phyloP scores from a whole-genome alignment of 345 rosid genomes.

The Eucalyptus sideroxylon region DNA sequence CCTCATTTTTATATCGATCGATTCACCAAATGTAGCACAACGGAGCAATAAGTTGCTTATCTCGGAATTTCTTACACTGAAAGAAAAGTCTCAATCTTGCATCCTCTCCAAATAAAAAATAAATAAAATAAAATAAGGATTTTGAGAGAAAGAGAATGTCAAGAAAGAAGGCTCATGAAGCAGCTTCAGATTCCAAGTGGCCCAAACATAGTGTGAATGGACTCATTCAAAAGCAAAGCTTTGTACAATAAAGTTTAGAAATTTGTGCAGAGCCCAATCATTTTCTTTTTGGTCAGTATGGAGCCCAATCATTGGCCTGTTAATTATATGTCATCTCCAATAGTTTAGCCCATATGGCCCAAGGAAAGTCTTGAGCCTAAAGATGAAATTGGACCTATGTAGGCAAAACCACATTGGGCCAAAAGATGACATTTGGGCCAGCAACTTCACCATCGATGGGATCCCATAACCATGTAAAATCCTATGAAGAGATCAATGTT shows the following conservation, averaged over 20 bases:
- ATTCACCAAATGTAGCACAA: neutral
- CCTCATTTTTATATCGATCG: accelerated
- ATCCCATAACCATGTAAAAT: neutral
- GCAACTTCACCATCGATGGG: neutral
- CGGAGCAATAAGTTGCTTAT: neutral
- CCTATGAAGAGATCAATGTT: neutral
- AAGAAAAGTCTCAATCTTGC: neutral
- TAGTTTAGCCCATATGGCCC: neutral
- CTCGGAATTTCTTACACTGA: neutral
- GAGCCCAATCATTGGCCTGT: neutral
- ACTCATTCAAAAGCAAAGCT: neutral
- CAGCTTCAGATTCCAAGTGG: neutral
- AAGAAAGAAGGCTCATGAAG: neutral
- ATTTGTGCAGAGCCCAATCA: neutral
- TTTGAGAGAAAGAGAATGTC: neutral
- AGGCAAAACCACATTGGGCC: neutral
- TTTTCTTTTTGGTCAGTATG: neutral
- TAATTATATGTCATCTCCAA: neutral
- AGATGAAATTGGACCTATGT: neutral
- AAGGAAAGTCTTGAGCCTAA: neutral
- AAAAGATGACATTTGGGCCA: neutral
- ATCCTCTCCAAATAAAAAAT: neutral
- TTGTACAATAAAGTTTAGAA: neutral
- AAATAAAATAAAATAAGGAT: neutral
- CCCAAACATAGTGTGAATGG: neutral